Conservation (phyloP, 768 basidiomycete species). For the Tephrocybe sp. region DNA sequence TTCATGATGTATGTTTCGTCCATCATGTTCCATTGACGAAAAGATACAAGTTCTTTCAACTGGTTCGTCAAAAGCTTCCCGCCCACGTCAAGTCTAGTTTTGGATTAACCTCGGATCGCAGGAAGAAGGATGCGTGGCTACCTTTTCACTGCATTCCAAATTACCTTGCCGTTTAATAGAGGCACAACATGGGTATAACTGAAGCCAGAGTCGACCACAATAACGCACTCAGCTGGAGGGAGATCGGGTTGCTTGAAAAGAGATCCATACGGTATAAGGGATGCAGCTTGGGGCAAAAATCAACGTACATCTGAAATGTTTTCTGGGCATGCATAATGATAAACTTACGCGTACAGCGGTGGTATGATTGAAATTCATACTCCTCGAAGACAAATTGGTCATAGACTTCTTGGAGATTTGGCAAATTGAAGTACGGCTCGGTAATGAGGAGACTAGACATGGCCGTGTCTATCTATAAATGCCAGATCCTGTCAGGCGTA, state of each 20-base stretch:
- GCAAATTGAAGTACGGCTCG: slow-evolving; percentile 93
- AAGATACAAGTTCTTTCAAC: slow-evolving; percentile 90
- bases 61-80: slow-evolving; percentile 96
- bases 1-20: slow-evolving; percentile 95
- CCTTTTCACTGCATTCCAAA: slow-evolving; percentile 86
- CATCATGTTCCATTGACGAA: slow-evolving; percentile 98
- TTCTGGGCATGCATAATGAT: slow-evolving; percentile 5
- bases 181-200: slow-evolving; percentile 94
- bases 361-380: slow-evolving; percentile 87
- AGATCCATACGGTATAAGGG: slow-evolving; percentile 70
- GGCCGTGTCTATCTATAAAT: slow-evolving; percentile 65
- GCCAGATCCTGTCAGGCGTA: slow-evolving; percentile 7
- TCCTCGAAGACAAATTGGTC: slow-evolving; percentile 97
- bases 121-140: slow-evolving; percentile 26
- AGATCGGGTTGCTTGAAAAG: slow-evolving; percentile 56
- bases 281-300: slow-evolving; percentile 59
- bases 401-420: slow-evolving; percentile 88
- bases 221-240: slow-evolving; percentile 70
- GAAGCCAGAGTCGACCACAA: slow-evolving; percentile 90
- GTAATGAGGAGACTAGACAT: slow-evolving; percentile 81
- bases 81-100: slow-evolving; percentile 83
- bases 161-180: slow-evolving; percentile 67
- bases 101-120: slow-evolving; percentile 6
- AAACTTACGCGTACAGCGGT: slow-evolving; percentile 76
- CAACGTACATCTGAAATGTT: not conserved